A percentile compares a stretch with the other conserved stretches of the same genome.
These are phyloP conservation scores for Perilla frutescens DNA, from an alignment of 257 asterid species.

Conservation along the genomic window DNA sequence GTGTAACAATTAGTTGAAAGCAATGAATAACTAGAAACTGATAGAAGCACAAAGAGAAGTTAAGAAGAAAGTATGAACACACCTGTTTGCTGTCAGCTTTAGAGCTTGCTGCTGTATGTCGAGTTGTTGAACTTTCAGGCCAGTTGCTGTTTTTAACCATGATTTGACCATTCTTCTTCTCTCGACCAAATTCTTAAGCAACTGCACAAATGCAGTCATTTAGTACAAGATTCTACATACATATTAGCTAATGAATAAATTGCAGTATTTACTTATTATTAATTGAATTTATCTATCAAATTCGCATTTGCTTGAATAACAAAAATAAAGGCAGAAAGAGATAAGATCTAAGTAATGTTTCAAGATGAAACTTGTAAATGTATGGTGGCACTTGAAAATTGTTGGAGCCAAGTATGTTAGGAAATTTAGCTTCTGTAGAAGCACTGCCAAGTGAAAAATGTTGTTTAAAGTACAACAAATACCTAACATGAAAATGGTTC, in stretches of 20 bases:
- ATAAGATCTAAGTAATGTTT: too few species aligned
- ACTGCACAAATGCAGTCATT: constrained; percentile 45
- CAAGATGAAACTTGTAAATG: too few species aligned
- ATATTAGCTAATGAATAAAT: constrained; percentile 22
- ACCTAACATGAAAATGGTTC: too few species aligned
- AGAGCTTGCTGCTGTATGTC: constrained; percentile 98
- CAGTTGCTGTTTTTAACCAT: constrained; percentile 80
- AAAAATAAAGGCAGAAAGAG: too few species aligned
- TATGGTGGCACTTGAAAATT: too few species aligned
- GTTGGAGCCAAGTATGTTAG: too few species aligned
- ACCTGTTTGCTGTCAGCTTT: constrained; percentile 98
- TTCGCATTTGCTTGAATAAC: background rate
- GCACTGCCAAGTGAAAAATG: too few species aligned
- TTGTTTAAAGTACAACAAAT: too few species aligned
- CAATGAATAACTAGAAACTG: constrained; percentile 21
- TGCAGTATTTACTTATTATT: constrained; percentile 15
- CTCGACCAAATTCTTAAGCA: constrained; percentile 90
- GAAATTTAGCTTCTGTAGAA: too few species aligned
- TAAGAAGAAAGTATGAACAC: constrained; percentile 32
- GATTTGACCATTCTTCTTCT: constrained; percentile 81
- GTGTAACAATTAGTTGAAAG: constrained; percentile 41
- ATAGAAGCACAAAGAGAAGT: constrained; percentile 34
- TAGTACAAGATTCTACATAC: constrained; percentile 19
- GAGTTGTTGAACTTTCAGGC: constrained; percentile 86
- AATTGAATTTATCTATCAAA: background rate